phyloP scores from a whole-genome alignment of 495 filamentous ascomycete genomes.

The Xylaria longipes region DNA sequence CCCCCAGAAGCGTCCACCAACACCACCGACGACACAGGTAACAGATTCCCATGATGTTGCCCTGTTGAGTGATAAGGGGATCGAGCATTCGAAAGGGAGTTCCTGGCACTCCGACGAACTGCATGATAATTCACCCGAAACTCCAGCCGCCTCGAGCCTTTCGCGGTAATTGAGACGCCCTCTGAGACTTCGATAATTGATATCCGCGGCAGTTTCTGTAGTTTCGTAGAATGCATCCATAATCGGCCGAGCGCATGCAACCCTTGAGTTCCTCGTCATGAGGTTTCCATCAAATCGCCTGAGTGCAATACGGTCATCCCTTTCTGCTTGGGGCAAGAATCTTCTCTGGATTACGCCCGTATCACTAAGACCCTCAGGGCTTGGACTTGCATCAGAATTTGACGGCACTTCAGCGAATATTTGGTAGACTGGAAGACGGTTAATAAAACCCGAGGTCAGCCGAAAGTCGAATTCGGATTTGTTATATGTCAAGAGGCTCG shows the following conservation, averaged over 20 bases:
- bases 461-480: too few relatives aligned
- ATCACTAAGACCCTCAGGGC: background rate
- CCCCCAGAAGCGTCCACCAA: background rate
- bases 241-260: background rate
- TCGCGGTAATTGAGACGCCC: background rate
- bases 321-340: background rate
- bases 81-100: background rate
- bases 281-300: background rate
- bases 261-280: background rate
- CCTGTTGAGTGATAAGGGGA: background rate
- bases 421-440: background rate
- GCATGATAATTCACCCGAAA: background rate
- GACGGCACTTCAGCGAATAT: background rate
- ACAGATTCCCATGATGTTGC: background rate
- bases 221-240: background rate
- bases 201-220: background rate
- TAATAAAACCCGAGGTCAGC: too few relatives aligned
- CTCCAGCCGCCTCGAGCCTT: background rate
- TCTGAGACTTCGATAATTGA: background rate
- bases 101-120: background rate
- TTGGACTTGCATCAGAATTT: background rate
- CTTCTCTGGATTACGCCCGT: background rate
- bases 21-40: background rate
- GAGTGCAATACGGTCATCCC: background rate
- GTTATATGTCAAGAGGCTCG: too few relatives aligned